These are phyloP conservation scores for Amyloporia xantha DNA, from an alignment of 768 basidiomycete species.

Conservation along the genomic window DNA sequence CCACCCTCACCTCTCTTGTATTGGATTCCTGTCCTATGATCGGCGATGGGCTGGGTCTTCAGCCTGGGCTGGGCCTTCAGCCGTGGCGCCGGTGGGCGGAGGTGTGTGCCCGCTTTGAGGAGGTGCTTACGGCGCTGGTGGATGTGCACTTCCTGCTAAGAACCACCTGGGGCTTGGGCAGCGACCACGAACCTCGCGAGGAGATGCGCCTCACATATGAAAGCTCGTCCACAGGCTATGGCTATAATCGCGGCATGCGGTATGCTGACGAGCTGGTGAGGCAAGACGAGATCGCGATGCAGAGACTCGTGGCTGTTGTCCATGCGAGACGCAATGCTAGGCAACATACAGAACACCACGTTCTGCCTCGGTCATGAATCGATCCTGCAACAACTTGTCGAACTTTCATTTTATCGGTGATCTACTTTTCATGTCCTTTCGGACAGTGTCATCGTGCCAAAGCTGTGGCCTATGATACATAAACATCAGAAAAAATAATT, in stretches of 20 bases:
- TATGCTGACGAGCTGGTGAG: not conserved
- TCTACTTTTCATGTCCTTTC: no score
- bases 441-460: no score
- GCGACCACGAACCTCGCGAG: not conserved
- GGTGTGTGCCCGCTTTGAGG: constrained; percentile 11
- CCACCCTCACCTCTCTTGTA: constrained; percentile 8
- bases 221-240: not conserved
- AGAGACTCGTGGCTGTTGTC: not conserved
- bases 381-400: no score
- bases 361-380: no score
- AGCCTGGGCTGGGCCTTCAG: no score
- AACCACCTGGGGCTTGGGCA: constrained; percentile 10
- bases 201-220: constrained; percentile 4
- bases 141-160: constrained; percentile 6
- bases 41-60: no score
- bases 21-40: constrained; percentile 18
- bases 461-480: no score
- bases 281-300: not conserved
- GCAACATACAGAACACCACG: no score
- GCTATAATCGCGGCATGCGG: not conserved
- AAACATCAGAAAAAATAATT: no score
- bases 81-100: constrained; percentile 10
- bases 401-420: no score
- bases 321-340: not conserved
- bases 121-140: constrained; percentile 9